Evolutionary conservation across 176 grass and related monocot genomes (phyloP).

Genomic region (Elaeis guineensis): DNA sequence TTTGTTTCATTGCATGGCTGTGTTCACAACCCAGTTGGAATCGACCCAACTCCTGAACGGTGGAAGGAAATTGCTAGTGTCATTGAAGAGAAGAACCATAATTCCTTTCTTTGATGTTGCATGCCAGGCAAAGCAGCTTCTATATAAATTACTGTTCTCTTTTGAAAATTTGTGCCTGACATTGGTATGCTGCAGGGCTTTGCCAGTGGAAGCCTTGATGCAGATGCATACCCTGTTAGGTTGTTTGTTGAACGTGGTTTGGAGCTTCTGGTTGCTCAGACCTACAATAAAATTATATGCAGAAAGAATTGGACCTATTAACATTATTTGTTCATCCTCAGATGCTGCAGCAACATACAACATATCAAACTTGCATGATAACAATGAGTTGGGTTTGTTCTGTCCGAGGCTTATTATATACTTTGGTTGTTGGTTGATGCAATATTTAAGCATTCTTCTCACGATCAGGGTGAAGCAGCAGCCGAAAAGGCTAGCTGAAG

Average conservation of each 20-base stretch:
- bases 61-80: conserved; percentile 73
- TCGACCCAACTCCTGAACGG: conserved; percentile 73
- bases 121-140: conserved; percentile 49
- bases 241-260: conserved; percentile 83
- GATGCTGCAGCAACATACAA: conserved; percentile 56
- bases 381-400: background rate
- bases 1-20: conserved; percentile 95
- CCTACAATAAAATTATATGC: conserved; percentile 83
- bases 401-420: background rate
- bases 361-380: conserved; percentile 9
- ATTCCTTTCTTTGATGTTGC: conserved; percentile 97
- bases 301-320: conserved; percentile 87
- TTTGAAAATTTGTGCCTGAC: background rate
- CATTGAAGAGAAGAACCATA: conserved; percentile 82
- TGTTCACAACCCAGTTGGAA: conserved; percentile 83
- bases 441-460: background rate
- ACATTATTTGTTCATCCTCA: conserved; percentile 66
- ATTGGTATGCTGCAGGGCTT: conserved; percentile 55
- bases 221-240: conserved; percentile 72
- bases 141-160: background rate
- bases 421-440: background rate
- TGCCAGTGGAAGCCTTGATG: conserved; percentile 93
- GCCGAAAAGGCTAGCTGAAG: conserved; percentile 75
- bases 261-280: conserved; percentile 85
- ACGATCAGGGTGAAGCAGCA: conserved; percentile 80